A percentile compares a stretch with the other conserved stretches of the same genome.
phyloP scores from a whole-genome alignment of 2,329 filamentous ascomycete genomes.

The Gaeumannomyces sp. region DNA sequence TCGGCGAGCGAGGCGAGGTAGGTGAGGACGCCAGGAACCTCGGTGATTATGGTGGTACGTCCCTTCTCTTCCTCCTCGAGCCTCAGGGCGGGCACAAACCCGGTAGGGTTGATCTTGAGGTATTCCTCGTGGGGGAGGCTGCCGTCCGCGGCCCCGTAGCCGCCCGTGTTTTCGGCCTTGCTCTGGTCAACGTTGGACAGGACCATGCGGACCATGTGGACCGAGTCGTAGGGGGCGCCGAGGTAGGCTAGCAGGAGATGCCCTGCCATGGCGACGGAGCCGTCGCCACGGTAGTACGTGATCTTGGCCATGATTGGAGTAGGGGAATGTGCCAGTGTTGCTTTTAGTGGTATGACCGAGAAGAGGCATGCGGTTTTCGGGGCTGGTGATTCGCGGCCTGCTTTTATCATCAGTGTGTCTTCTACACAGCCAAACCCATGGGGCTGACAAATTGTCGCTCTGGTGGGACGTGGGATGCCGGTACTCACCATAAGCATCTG shows the following conservation, averaged over 20 bases:
- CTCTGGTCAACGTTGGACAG: too few relatives aligned
- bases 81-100: conserved; percentile 25
- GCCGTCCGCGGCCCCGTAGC: conserved; percentile 23
- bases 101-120: conserved; percentile 22
- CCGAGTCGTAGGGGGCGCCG: background rate
- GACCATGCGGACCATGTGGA: background rate
- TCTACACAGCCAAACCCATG: too few relatives aligned
- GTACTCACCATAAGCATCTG: too few relatives aligned
- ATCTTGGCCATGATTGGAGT: background rate
- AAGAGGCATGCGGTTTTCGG: background rate
- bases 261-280: background rate
- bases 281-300: background rate
- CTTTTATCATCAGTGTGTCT: background rate
- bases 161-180: conserved; percentile 4
- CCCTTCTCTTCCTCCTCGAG: conserved; percentile 17
- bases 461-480: too few relatives aligned
- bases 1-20: conserved; percentile 23
- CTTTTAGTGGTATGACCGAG: background rate
- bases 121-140: conserved; percentile 25
- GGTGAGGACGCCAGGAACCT: conserved; percentile 26
- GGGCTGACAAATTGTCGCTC: too few relatives aligned
- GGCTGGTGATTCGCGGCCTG: background rate
- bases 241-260: background rate
- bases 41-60: conserved; percentile 21
- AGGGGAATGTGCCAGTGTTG: background rate